Percentiles rank a stretch among this genome's conserved stretches.
Conservation (phyloP, 2,329 filamentous ascomycete species). For the Penicillium concentricum region DNA sequence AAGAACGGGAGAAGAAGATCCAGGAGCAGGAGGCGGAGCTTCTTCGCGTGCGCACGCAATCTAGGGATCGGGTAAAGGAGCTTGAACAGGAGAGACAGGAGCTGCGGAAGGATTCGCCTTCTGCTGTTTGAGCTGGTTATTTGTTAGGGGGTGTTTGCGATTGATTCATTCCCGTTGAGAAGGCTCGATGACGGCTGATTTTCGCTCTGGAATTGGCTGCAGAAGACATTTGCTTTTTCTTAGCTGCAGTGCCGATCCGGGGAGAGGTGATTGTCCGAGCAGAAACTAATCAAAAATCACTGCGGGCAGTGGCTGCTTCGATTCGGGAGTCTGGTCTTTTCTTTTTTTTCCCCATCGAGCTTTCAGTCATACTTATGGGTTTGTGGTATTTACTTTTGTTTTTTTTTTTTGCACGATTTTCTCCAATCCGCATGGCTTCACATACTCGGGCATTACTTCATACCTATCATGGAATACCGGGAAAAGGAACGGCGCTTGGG, state of each 20-base stretch:
- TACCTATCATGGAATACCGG: background rate
- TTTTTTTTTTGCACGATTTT: background rate
- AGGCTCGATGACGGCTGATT: background rate
- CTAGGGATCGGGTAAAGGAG: constrained; percentile 30
- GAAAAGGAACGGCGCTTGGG: constrained; percentile 1
- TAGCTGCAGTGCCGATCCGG: background rate
- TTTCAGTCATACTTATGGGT: background rate
- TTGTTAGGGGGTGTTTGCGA: background rate
- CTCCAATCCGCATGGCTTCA: background rate
- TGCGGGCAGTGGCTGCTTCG: constrained; percentile 13
- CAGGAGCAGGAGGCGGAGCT: constrained; percentile 37
- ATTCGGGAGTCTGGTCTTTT: constrained; percentile 2
- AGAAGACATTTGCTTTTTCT: background rate
- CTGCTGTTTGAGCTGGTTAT: background rate
- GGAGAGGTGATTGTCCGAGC: background rate
- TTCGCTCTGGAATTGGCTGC: background rate
- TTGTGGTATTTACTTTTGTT: background rate
- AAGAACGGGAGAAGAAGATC: constrained; percentile 28
- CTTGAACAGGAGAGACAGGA: constrained; percentile 23
- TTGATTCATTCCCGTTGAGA: background rate
- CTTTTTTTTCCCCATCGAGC: constrained; percentile 6
- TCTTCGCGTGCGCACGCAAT: constrained; percentile 31
- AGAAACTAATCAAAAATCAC: constrained; percentile 2
- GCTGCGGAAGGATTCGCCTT: constrained; percentile 11
- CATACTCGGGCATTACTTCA: background rate